Base-by-base conservation (phyloP, 306 rosid species). In the Prunus mira region DNA sequence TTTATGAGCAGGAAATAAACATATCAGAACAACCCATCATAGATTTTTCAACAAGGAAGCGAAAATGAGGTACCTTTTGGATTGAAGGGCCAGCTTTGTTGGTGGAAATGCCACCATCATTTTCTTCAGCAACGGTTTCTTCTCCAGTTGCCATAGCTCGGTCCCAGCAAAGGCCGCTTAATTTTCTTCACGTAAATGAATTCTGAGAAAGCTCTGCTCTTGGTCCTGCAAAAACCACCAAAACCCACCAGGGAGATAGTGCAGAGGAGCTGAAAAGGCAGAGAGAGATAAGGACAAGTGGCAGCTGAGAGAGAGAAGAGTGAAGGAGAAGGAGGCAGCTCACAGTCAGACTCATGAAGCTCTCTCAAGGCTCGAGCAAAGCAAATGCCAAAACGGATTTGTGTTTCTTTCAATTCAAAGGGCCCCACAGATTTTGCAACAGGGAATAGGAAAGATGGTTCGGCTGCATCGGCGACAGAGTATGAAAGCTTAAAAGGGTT, bases 141-240 rank as follows among this genome's bases (percentile, higher is more conserved):
- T 73, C 80, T 51, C 75, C 80, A 63, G 55, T 69, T 4, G 71
- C 85, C 91, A 87, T 84, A 47, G 50, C 15, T 60, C 12, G 28
- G 6, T 10, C 12, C 52, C 17, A 10, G 52, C 52, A 47, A 47
- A 12, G 52, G 43, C 43, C 43, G 43, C 43, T 38, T 38, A 38
- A 38, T 38, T 38, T 38, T 38, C 43, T 38, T 38, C 43, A 38
- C 43, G 43, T 38, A 38, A 38, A 38, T 38, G 43, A 38, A 38
- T 38, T 38, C 20, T 38, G 32, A 51, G 51, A 30, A 17, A 13
- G 69, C 27, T 5, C 38, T 56, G 57, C 14, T 67, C 12, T 68
- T 27, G 65, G 19, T 77, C 49, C 12, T 47, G 60, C 49, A 67
- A 32, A 67, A 57, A 27, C 14, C 28, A 9, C 28, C 3, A 15